Evolutionary conservation across 768 basidiomycete genomes (phyloP).

Genomic region (Calvatia gigantea): DNA sequence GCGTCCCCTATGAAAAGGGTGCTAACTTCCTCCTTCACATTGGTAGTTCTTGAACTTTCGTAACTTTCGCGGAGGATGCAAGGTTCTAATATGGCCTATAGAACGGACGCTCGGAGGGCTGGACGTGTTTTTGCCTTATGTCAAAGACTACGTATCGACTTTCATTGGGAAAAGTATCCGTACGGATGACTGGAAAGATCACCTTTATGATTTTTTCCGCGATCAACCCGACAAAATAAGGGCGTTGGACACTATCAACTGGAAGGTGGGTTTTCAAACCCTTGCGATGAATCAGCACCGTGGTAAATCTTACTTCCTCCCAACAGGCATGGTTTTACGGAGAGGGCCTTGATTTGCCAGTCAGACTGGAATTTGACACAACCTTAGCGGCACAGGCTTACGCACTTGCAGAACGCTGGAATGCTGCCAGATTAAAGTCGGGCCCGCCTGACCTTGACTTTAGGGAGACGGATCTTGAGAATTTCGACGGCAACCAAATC

Average conservation of each 20-base stretch:
- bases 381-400: constrained; percentile 69
- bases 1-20: constrained; percentile 87
- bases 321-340: constrained; percentile 78
- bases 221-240: constrained; percentile 58
- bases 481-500: constrained; percentile 74
- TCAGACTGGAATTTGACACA: constrained; percentile 70
- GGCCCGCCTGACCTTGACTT: constrained; percentile 52
- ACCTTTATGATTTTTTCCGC: constrained; percentile 70
- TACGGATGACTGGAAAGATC: constrained; percentile 78
- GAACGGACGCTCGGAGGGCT: constrained; percentile 78
- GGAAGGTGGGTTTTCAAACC: constrained; percentile 53
- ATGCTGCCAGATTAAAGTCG: constrained; percentile 47
- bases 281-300: not conserved
- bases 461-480: constrained; percentile 51
- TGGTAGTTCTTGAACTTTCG: constrained; percentile 38
- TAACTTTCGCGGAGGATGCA: not conserved
- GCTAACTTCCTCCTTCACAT: constrained; percentile 84
- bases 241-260: constrained; percentile 67
- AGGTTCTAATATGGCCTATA: constrained; percentile 18
- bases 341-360: constrained; percentile 70
- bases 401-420: constrained; percentile 71
- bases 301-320: not conserved
- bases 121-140: constrained; percentile 81
- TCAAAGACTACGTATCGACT: constrained; percentile 75
- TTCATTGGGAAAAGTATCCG: constrained; percentile 83